Evolutionary conservation across 31 red algal genomes (phyloP), one percentile per base, ranked within the genome.

Genomic region (Odonthalia washingtoniensis): DNA sequence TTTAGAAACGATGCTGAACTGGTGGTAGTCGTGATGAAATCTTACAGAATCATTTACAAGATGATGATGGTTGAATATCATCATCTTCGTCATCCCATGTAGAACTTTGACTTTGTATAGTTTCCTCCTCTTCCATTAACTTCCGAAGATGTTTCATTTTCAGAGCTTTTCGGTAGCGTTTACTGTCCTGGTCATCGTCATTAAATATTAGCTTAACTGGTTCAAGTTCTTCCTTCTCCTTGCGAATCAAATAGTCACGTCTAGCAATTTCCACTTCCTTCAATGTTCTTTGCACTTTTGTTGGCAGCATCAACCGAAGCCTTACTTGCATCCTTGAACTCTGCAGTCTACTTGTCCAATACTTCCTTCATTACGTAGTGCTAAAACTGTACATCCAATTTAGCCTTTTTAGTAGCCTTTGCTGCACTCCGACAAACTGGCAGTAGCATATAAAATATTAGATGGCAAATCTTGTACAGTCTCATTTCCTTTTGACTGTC

Each of bases 101-200:
- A 57, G 49, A 21, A 57, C 49, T 9, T 14, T 9, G 21, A 21
- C 12, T 21, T 57, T 57, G 9, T 57, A 21, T 14, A 57, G 49
- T 14, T 57, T 21, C 9, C 49, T 57, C 49, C 49, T 65, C 78
- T 81, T 63, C 78, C 49, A 64, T 44, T 9, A 81, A 53, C 46
- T 81, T 81, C 14, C 49, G 17, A 33, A 66, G 78, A 57, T 53
- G 45, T 40, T 81, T 81, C 44, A 44, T 14, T 81, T 81, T 81
- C 32, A 81, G 0, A 33, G 44, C 53, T 17, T 64, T 65, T 65
- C 57, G 45, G 78, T 81, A 63, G 46, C 40, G 30, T 35, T 65
- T 14, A 30, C 46, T 81, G 40, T 65, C 53, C 21, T 81, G 32
- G 45, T 65, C 78, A 2, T 64, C 6, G 1, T 81, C 57, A 27